These are phyloP conservation scores for Prorocentrum cordatum DNA, from an alignment of 169 alveolate species.

Conservation along the genomic window DNA sequence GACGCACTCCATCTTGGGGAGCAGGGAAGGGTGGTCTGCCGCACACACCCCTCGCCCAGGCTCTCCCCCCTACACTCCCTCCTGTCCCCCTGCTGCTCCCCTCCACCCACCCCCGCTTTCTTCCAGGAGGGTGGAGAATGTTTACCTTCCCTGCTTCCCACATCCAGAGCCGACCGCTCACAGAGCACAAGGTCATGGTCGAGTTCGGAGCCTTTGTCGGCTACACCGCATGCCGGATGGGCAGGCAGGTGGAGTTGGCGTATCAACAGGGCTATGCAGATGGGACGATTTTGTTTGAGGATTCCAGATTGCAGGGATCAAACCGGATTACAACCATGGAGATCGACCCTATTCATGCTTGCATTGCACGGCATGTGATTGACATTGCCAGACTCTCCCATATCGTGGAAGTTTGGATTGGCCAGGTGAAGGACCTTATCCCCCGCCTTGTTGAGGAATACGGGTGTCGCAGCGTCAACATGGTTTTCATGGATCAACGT, in stretches of 20 bases:
- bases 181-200: conserved; percentile 48
- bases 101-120: too few species aligned
- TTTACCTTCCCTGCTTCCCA: too few species aligned
- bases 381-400: background rate
- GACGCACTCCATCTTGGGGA: conserved; percentile 36
- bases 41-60: too few species aligned
- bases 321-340: conserved; percentile 62
- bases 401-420: conserved; percentile 7
- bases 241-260: conserved; percentile 26
- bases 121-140: too few species aligned
- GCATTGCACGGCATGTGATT: conserved; percentile 45
- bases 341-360: conserved; percentile 38
- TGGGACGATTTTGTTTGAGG: conserved; percentile 61
- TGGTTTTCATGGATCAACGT: conserved; percentile 67
- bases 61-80: too few species aligned
- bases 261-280: conserved; percentile 16
- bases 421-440: conserved; percentile 57
- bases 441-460: conserved; percentile 33
- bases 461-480: conserved; percentile 1
- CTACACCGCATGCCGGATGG: conserved; percentile 64
- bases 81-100: too few species aligned
- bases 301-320: conserved; percentile 35
- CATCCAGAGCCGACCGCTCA: conserved; percentile 41
- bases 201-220: conserved; percentile 66
- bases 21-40: too few species aligned